Percentiles rank a stretch among this genome's conserved stretches.
These are phyloP conservation scores for Neonectria ditissima DNA, from an alignment of 2,329 filamentous ascomycete genomes.

Conservation along the genomic window DNA sequence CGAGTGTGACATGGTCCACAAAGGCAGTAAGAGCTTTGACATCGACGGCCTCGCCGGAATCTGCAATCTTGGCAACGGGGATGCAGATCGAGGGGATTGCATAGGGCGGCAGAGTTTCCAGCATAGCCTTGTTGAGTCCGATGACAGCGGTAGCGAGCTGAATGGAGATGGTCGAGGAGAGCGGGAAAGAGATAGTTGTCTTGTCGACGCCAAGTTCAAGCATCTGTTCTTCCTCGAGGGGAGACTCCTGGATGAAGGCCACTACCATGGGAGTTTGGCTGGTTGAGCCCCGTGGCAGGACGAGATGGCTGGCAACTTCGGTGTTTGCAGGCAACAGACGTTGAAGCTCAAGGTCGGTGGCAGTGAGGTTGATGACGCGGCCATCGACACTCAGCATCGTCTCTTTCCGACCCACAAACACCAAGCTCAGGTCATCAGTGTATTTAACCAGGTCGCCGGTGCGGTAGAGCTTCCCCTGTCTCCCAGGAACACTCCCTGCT, in stretches of 20 bases:
- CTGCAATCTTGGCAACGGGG: slow-evolving; percentile 14
- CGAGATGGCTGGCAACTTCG: slow-evolving; percentile 31
- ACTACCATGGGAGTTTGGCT: slow-evolving; percentile 40
- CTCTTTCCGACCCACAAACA: slow-evolving; percentile 41
- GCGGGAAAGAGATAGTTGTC: slow-evolving; percentile 15
- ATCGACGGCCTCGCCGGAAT: slow-evolving; percentile 3
- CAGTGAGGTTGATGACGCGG: slow-evolving; percentile 41
- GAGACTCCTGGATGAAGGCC: slow-evolving; percentile 33
- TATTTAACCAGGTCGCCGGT: slow-evolving; percentile 45
- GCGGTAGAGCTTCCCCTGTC: slow-evolving; percentile 39
- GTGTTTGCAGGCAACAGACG: slow-evolving; percentile 33
- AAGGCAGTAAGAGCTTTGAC: slow-evolving; percentile 12
- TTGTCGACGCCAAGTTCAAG: slow-evolving; percentile 28
- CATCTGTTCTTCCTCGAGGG: neutral
- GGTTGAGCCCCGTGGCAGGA: slow-evolving; percentile 33
- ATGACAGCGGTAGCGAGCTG: slow-evolving; percentile 38
- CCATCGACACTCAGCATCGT: slow-evolving; percentile 39
- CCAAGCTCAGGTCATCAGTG: slow-evolving; percentile 36
- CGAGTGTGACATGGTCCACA: slow-evolving; percentile 24
- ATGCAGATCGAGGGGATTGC: slow-evolving; percentile 42
- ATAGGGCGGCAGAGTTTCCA: slow-evolving; percentile 43
- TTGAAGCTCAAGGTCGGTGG: slow-evolving; percentile 39
- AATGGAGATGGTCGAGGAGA: slow-evolving; percentile 31
- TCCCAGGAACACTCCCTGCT: slow-evolving; percentile 27
- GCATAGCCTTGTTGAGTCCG: slow-evolving; percentile 42